Conservation (phyloP, 2,329 filamentous ascomycete species). For the Scortechinia acanthostroma region DNA sequence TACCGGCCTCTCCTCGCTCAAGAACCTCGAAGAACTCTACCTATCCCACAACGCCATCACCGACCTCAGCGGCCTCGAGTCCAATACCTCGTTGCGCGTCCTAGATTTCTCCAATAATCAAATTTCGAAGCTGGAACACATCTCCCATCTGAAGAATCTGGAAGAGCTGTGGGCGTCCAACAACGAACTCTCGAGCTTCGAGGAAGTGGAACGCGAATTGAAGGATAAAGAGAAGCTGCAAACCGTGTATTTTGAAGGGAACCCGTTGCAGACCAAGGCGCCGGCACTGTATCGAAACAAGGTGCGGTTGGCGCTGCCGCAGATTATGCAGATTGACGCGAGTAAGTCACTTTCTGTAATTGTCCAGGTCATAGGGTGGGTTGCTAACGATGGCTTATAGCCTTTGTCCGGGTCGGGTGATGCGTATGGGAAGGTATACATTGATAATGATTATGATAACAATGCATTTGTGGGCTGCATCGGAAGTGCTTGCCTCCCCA, state of each 20-base stretch:
- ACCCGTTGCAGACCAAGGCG: conserved; percentile 72
- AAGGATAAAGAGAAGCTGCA: conserved; percentile 71
- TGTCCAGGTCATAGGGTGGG: too few relatives aligned
- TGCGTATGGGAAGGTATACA: too few relatives aligned
- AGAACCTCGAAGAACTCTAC: conserved; percentile 83
- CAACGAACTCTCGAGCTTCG: conserved; percentile 74
- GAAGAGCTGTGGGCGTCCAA: conserved; percentile 94
- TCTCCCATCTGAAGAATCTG: conserved; percentile 62
- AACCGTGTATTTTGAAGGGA: conserved; percentile 95
- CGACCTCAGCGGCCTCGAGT: conserved; percentile 66
- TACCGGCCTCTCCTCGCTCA: conserved; percentile 65
- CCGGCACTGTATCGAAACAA: conserved; percentile 93
- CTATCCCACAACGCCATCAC: conserved; percentile 86
- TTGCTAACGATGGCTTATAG: too few relatives aligned
- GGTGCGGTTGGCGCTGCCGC: conserved; percentile 77
- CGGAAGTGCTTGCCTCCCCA: too few relatives aligned
- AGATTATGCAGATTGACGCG: conserved; percentile 89
- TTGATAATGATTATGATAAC: too few relatives aligned
- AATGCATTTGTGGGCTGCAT: too few relatives aligned
- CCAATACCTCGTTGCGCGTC: conserved; percentile 61
- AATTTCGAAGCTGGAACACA: conserved; percentile 66
- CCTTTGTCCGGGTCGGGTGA: too few relatives aligned
- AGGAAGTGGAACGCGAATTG: conserved; percentile 73
- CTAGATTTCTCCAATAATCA: conserved; percentile 88
- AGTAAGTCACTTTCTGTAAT: conserved; percentile 58